Evolutionary conservation across 1,284 basidiomycete species (phyloP).

Genomic region (Cryptococcus deneoformans): DNA sequence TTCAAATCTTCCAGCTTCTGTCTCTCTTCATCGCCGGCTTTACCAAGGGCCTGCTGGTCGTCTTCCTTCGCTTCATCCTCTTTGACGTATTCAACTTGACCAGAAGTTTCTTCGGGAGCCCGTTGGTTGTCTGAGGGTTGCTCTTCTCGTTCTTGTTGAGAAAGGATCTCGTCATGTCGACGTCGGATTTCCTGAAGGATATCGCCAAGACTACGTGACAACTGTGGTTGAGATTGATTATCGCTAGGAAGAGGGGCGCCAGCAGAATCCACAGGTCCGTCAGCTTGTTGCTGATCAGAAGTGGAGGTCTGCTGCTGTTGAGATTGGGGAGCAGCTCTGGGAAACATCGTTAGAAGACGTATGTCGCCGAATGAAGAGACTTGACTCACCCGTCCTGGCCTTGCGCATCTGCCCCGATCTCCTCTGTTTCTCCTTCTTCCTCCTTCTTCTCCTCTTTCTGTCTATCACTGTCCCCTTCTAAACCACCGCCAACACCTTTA

Average conservation of each 20-base stretch:
- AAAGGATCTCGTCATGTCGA: conserved; percentile 79
- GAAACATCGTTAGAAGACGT: background rate
- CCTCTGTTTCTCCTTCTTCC: conserved; percentile 27
- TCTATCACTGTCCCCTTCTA: conserved; percentile 38
- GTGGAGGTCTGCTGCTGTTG: conserved; percentile 31
- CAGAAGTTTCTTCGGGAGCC: conserved; percentile 55
- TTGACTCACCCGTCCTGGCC: conserved; percentile 27
- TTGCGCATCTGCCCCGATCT: conserved; percentile 37
- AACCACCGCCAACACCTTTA: conserved; percentile 32
- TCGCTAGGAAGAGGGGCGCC: conserved; percentile 40
- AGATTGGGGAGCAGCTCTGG: conserved; percentile 22
- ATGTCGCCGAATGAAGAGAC: background rate
- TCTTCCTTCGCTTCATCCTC: conserved; percentile 62
- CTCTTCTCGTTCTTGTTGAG: conserved; percentile 50
- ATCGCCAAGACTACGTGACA: conserved; percentile 81
- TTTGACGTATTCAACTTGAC: conserved; percentile 76
- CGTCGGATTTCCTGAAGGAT: conserved; percentile 78
- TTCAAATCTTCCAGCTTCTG: conserved; percentile 78
- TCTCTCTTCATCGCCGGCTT: conserved; percentile 76
- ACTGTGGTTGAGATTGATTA: conserved; percentile 54
- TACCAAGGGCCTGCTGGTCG: conserved; percentile 86
- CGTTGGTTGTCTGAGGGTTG: conserved; percentile 39
- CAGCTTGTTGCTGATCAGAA: conserved; percentile 35
- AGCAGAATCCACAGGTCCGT: conserved; percentile 39
- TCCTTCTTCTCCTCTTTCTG: conserved; percentile 23